Percentiles rank a stretch among this genome's conserved stretches.
Evolutionary conservation across 2,329 filamentous ascomycete species (phyloP).

Genomic region (Stachybotrys chlorohalonatus): DNA sequence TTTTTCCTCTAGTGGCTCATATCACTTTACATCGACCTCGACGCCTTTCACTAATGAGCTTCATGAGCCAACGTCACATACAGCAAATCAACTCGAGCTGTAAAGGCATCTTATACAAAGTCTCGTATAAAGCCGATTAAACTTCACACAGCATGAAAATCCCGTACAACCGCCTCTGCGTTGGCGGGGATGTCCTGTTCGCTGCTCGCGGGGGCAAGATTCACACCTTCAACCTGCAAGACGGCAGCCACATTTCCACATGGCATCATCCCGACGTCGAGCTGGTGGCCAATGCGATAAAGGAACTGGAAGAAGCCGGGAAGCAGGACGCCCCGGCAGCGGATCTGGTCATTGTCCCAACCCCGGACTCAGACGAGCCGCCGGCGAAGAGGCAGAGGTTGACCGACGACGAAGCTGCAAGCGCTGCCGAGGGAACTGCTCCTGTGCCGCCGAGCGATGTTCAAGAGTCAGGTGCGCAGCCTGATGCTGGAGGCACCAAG

Average conservation of each 20-base stretch:
- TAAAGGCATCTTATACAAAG: no score
- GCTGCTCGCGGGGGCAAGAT: constrained; percentile 67
- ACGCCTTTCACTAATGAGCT: not conserved
- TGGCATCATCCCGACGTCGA: constrained; percentile 47
- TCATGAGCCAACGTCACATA: not conserved
- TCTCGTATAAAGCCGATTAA: no score
- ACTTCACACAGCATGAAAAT: constrained; percentile 26
- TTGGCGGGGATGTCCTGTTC: constrained; percentile 50
- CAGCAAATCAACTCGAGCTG: no score
- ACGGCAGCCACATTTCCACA: constrained; percentile 48
- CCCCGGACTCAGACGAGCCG: constrained; percentile 16
- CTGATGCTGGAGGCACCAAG: constrained; percentile 4
- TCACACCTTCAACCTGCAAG: constrained; percentile 53
- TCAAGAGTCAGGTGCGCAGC: constrained; percentile 2
- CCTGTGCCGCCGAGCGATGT: constrained; percentile 3
- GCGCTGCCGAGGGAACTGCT: constrained; percentile 6
- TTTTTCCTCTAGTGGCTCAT: constrained; percentile 11
- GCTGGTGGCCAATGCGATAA: constrained; percentile 15
- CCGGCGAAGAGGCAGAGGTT: constrained; percentile 26
- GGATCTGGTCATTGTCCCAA: constrained; percentile 4
- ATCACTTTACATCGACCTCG: not conserved
- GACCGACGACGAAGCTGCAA: constrained; percentile 12
- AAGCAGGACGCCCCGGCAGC: constrained; percentile 7
- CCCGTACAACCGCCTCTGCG: constrained; percentile 58
- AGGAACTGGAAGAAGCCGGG: constrained; percentile 2